Conservation (phyloP, 2,329 filamentous ascomycete species). For the Sclerotinia glacialis region DNA sequence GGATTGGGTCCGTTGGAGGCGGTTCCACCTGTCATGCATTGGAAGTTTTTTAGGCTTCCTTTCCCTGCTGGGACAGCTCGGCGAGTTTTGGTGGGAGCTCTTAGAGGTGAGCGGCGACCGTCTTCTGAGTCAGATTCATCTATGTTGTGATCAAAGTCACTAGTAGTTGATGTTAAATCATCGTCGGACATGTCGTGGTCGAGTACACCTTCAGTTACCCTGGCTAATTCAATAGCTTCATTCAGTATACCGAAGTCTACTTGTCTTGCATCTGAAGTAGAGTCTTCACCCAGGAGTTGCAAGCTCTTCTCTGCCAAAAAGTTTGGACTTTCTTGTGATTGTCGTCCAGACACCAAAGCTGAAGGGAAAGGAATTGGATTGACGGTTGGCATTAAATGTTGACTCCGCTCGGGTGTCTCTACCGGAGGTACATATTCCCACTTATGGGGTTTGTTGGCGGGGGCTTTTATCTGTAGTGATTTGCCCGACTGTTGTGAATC, state of each 20-base stretch:
- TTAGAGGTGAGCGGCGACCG: constrained; percentile 24
- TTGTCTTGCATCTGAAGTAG: background rate
- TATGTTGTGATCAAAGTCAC: constrained; percentile 36
- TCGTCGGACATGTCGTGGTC: constrained; percentile 10
- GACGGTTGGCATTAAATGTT: background rate
- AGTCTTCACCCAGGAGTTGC: background rate
- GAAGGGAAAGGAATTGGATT: background rate
- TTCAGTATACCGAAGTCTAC: background rate
- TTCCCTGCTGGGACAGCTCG: constrained; percentile 16
- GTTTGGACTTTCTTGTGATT: background rate
- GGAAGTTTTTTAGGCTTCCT: constrained; percentile 48
- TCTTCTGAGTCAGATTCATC: constrained; percentile 39
- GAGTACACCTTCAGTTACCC: constrained; percentile 7
- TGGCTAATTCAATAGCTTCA: constrained; percentile 6
- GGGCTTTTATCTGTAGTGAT: constrained; percentile 50
- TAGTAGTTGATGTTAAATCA: constrained; percentile 6
- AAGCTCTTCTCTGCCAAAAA: background rate
- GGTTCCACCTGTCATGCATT: constrained; percentile 53
- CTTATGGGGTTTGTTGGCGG: constrained; percentile 39
- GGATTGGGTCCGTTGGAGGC: constrained; percentile 54
- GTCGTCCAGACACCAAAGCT: background rate
- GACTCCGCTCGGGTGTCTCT: constrained; percentile 42
- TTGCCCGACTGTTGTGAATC: constrained; percentile 20
- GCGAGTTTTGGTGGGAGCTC: constrained; percentile 15
- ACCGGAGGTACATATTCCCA: constrained; percentile 43